Evolutionary conservation across 2,329 filamentous ascomycete species (phyloP), one percentile per base, ranked within the genome.

Genomic region (Aureobasidium namibiae): DNA sequence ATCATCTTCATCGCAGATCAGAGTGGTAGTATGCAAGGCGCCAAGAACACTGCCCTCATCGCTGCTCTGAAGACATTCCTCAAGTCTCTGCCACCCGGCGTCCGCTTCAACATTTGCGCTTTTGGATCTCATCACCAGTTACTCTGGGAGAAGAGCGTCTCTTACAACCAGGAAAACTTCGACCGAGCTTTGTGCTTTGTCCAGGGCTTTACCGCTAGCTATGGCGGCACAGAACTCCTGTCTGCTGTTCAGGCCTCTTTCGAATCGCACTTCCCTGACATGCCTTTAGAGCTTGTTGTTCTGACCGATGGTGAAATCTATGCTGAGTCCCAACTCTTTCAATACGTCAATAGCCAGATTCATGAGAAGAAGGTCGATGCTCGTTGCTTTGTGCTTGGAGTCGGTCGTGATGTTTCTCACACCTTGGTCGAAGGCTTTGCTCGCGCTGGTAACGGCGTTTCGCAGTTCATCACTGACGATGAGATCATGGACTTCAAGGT

Each of bases 1-100:
- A 79, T 91, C 23, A 81, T 90, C 18, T 90, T 91, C 64, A 73
- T 91, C 4, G 86, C 84, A 59, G 88, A 91, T 68, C 80, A 86
- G 54, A 88, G 85, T 59, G 86, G 85, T 0, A 88, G 84, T 61
- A 88, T 88, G 85, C 26, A 42, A 0, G 67, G 70, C 0, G 63
- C 63, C 4, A 81, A 79, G 39, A 86, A 87, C 1, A 62, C 64
- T 0, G 78, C 83, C 33, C 75, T 86, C 3, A 72, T 77, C 24
- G 71, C 77, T 1, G 84, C 84, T 0, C 73, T 88, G 23, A 77
- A 80, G 5, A 74, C 88, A 23, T 88, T 88, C 64, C 72, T 88
- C 60, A 86, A 85, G 67, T 87, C 83, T 0, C 73, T 89, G 1
- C 84, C 84, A 0, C 65, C 84, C 1, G 83, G 84, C 5, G 75